phyloP scores from a whole-genome alignment of 768 basidiomycete species.

The Lentinula sp. region DNA sequence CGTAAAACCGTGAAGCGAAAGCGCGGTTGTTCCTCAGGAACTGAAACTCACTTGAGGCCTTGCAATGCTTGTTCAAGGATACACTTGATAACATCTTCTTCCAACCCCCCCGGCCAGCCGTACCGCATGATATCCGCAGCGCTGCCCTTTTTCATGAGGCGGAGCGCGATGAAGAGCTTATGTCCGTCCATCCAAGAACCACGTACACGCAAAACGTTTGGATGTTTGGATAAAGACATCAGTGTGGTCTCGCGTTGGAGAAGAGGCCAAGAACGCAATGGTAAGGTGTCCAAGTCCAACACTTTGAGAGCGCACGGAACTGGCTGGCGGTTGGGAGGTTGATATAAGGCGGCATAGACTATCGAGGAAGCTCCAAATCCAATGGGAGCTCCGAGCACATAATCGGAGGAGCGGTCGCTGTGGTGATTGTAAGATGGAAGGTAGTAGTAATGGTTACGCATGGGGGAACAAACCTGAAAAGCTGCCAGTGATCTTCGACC shows the following conservation, averaged over 20 bases:
- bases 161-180: slow-evolving; percentile 79
- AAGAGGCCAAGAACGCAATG: slow-evolving; percentile 62
- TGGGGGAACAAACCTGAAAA: slow-evolving; percentile 55
- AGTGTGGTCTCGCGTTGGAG: slow-evolving; percentile 83
- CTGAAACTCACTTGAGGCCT: slow-evolving; percentile 70
- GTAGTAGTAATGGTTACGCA: slow-evolving; percentile 1
- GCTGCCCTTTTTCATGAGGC: slow-evolving; percentile 86
- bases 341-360: slow-evolving; percentile 76
- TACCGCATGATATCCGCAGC: slow-evolving; percentile 82
- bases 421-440: slow-evolving; percentile 4
- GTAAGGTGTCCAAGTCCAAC: slow-evolving; percentile 77
- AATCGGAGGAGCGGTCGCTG: slow-evolving; percentile 69
- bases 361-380: slow-evolving; percentile 92
- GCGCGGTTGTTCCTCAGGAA: neutral
- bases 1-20: neutral
- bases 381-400: slow-evolving; percentile 70
- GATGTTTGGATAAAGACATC: slow-evolving; percentile 90
- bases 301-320: slow-evolving; percentile 83
- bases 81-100: slow-evolving; percentile 83
- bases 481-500: slow-evolving; percentile 77
- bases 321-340: slow-evolving; percentile 28
- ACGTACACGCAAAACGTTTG: slow-evolving; percentile 88
- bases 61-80: slow-evolving; percentile 81
- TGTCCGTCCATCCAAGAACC: slow-evolving; percentile 85
- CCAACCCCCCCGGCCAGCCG: slow-evolving; percentile 83